Base-by-base conservation (phyloP, 2,329 filamentous ascomycete genomes). In the Pseudohalonectria lignicola region DNA sequence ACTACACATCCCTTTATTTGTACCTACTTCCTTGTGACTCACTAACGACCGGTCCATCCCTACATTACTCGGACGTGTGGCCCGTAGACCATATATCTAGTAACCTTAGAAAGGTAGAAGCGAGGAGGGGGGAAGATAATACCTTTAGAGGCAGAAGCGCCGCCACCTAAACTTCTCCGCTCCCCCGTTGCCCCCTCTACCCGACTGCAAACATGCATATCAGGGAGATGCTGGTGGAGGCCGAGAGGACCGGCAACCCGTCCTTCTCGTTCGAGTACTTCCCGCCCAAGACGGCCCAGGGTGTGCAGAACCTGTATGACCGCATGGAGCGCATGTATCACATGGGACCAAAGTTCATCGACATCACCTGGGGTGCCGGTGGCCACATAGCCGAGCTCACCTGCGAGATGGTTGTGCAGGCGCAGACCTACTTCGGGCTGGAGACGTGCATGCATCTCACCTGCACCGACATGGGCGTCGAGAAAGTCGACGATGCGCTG, bases 201-300 rank as follows among this genome's bases (percentile, higher is more conserved):
- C 23, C 23, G 12, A 12, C 23, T 8, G 23, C 23, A 26, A 80
- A 57, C 47, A 96, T 98, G 90, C 92, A 96, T 66, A 90, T 98
- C 71, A 85, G 82, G 49, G 79, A 92, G 52, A 95, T 95, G 71
- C 74, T 98, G 53, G 70, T 76, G 50, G 82, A 90, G 51, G 80
- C 88, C 61, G 78, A 87, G 63, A 74, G 75, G 64, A 77, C 80
- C 53, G 78, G 79, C 57, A 76, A 82, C 53, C 82, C 88, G 41
- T 92, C 87, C 56, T 95, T 95, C 71, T 98, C 92, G 43, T 98
- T 98, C 68, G 92, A 98, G 62, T 98, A 94, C 71, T 98, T 98
- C 64, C 92, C 92, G 37, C 92, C 92, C 29, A 98, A 98, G 69
- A 98, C 92, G 7, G 83, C 86, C 10, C 86, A 92, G 65, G 92